A percentile compares a stretch with the other conserved stretches of the same genome.
phyloP scores from a whole-genome alignment of 2,329 filamentous ascomycete species.

The Penicillium olsonii region DNA sequence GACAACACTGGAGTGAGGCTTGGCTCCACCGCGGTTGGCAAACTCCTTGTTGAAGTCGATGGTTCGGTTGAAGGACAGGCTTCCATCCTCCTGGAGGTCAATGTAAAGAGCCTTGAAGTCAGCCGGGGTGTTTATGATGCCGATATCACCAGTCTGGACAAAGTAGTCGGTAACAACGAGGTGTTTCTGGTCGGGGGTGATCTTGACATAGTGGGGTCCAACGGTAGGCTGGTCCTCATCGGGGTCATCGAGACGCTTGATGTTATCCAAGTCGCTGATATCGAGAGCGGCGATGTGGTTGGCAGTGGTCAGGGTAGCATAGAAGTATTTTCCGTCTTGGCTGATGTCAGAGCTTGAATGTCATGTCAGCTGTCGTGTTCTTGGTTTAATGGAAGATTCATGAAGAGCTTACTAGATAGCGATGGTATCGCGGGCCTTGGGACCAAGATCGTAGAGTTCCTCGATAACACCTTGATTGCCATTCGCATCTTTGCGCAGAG shows the following conservation, averaged over 20 bases:
- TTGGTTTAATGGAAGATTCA: not conserved
- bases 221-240: conserved; percentile 60
- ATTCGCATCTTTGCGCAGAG: conserved; percentile 56
- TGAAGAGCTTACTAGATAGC: conserved; percentile 54
- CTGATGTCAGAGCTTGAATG: conserved; percentile 56
- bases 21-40: conserved; percentile 57
- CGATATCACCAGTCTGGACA: conserved; percentile 63
- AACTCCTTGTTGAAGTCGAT: conserved; percentile 61
- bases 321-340: conserved; percentile 59
- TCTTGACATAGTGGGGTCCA: conserved; percentile 65
- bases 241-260: conserved; percentile 63
- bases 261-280: conserved; percentile 61
- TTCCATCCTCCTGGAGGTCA: conserved; percentile 57
- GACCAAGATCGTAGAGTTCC: conserved; percentile 60
- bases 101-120: conserved; percentile 66
- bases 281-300: conserved; percentile 65
- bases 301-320: conserved; percentile 62
- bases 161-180: conserved; percentile 67
- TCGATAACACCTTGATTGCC: conserved; percentile 61
- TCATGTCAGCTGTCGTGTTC: not conserved
- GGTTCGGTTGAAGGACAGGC: conserved; percentile 60
- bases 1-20: conserved; percentile 58
- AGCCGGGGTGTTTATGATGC: conserved; percentile 61
- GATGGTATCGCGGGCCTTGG: conserved; percentile 56
- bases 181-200: conserved; percentile 65